A percentile compares a stretch with the other conserved stretches of the same genome.
phyloP scores from a whole-genome alignment of 495 filamentous ascomycete genomes.

The Staphylotrichum tortipilum region DNA sequence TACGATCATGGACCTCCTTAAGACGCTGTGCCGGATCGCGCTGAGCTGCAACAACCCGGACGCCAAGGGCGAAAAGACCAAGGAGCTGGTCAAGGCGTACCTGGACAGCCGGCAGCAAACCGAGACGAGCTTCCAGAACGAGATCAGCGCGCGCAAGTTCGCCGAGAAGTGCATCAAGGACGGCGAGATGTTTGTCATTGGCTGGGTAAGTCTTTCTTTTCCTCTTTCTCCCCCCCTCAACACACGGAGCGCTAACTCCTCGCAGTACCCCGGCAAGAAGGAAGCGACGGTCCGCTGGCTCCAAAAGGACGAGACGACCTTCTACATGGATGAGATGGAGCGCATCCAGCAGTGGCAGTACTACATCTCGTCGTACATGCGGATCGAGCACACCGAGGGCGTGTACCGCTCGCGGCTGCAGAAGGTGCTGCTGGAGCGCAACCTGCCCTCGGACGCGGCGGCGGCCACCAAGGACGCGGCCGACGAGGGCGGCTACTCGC shows the following conservation, averaged over 20 bases:
- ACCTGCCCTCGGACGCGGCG: conserved; percentile 49
- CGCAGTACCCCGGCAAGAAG: conserved; percentile 48
- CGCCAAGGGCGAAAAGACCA: conserved; percentile 74
- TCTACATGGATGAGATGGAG: conserved; percentile 56
- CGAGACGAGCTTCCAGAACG: conserved; percentile 72
- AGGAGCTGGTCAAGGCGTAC: conserved; percentile 75
- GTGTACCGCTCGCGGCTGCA: conserved; percentile 55
- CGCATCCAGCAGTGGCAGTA: conserved; percentile 67
- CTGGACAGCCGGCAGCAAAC: conserved; percentile 70
- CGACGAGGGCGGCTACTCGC: conserved; percentile 36
- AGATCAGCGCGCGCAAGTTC: conserved; percentile 78
- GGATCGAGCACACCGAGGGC: conserved; percentile 83
- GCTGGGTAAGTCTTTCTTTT: conserved; percentile 71
- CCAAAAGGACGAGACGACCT: conserved; percentile 72
- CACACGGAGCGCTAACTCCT: too few relatives aligned
- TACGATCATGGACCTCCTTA: conserved; percentile 75
- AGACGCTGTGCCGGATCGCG: conserved; percentile 65
- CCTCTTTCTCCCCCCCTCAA: too few relatives aligned
- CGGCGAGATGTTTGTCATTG: conserved; percentile 78
- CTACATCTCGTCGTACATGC: conserved; percentile 85
- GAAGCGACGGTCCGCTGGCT: conserved; percentile 61
- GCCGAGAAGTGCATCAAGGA: conserved; percentile 82
- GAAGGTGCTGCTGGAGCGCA: conserved; percentile 65
- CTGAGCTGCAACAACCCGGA: conserved; percentile 68
- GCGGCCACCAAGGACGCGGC: conserved; percentile 40